Evolutionary conservation across 805 yeast species (phyloP).

Genomic region (Ogataea paraovalis): DNA sequence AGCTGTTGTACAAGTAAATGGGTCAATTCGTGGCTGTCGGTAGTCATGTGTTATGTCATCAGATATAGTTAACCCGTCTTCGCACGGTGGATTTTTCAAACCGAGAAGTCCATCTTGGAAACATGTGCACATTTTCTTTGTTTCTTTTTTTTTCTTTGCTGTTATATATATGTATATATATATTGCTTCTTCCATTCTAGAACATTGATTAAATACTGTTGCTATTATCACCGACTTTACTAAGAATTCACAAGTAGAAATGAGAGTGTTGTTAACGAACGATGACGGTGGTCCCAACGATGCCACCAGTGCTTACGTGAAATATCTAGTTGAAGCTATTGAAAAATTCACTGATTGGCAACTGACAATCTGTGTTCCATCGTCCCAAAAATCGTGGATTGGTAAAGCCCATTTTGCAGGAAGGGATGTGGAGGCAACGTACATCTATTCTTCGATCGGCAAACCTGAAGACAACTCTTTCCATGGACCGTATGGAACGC

Average conservation of each 20-base stretch:
- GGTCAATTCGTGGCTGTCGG: too few relatives aligned
- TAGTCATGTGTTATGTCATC: neutral
- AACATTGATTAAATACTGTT: too few relatives aligned
- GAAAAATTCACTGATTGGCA: slow-evolving; percentile 72
- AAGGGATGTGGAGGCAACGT: slow-evolving; percentile 53
- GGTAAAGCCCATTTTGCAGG: slow-evolving; percentile 96
- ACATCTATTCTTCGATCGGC: slow-evolving; percentile 54
- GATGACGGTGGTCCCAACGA: slow-evolving; percentile 93
- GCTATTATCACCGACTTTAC: too few relatives aligned
- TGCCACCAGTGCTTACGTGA: slow-evolving; percentile 76
- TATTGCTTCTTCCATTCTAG: too few relatives aligned
- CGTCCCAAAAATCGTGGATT: slow-evolving; percentile 89
- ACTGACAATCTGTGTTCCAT: slow-evolving; percentile 78
- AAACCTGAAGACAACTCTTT: slow-evolving; percentile 46
- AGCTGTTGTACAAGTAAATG: too few relatives aligned
- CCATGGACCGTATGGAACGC: slow-evolving; percentile 63
- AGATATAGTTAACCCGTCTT: neutral
- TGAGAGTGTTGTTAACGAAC: slow-evolving; percentile 51
- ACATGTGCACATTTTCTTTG: too few relatives aligned
- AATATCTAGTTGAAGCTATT: slow-evolving; percentile 72
- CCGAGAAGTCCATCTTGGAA: too few relatives aligned
- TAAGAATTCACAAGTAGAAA: too few relatives aligned
- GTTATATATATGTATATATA: too few relatives aligned
- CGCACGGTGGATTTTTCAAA: too few relatives aligned
- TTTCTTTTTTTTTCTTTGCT: neutral